Evolutionary conservation across 176 grass and related monocot species (phyloP).

Genomic region (Chrysopogon serrulatus): DNA sequence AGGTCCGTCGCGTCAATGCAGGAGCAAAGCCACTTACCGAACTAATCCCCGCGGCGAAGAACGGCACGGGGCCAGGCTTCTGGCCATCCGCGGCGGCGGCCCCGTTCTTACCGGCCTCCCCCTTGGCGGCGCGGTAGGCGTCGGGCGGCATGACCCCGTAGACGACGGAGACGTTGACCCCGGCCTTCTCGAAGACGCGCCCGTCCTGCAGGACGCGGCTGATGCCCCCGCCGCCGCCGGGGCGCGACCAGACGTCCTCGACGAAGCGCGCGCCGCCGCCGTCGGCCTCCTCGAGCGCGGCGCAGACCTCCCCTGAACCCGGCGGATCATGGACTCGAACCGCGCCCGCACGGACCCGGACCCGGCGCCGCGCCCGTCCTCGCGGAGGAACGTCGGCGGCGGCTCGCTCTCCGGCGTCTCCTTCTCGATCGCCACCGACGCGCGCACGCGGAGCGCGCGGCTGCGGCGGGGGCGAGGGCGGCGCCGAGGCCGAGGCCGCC

Average conservation of each 20-base stretch:
- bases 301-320: slow-evolving; percentile 85
- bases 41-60: slow-evolving; percentile 93
- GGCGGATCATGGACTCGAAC: slow-evolving; percentile 94
- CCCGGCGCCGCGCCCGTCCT: slow-evolving; percentile 36
- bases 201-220: slow-evolving; percentile 96
- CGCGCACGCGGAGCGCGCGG: slow-evolving; percentile 34
- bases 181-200: slow-evolving; percentile 87
- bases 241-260: slow-evolving; percentile 94
- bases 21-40: slow-evolving; percentile 44
- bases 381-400: slow-evolving; percentile 81
- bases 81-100: slow-evolving; percentile 23
- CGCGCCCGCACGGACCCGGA: slow-evolving; percentile 77
- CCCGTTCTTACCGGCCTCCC: slow-evolving; percentile 36
- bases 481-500: not conserved
- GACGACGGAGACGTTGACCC: slow-evolving; percentile 92
- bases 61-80: slow-evolving; percentile 75
- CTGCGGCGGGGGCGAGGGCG: not conserved
- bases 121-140: slow-evolving; percentile 91
- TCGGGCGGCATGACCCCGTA: slow-evolving; percentile 95
- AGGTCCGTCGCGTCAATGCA: not conserved
- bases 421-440: slow-evolving; percentile 90
- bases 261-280: slow-evolving; percentile 59
- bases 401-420: slow-evolving; percentile 89
- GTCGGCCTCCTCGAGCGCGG: slow-evolving; percentile 78
- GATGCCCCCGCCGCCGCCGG: slow-evolving; percentile 88